Evolutionary conservation across 2,329 filamentous ascomycete species (phyloP).

Genomic region (Eutypa lata): DNA sequence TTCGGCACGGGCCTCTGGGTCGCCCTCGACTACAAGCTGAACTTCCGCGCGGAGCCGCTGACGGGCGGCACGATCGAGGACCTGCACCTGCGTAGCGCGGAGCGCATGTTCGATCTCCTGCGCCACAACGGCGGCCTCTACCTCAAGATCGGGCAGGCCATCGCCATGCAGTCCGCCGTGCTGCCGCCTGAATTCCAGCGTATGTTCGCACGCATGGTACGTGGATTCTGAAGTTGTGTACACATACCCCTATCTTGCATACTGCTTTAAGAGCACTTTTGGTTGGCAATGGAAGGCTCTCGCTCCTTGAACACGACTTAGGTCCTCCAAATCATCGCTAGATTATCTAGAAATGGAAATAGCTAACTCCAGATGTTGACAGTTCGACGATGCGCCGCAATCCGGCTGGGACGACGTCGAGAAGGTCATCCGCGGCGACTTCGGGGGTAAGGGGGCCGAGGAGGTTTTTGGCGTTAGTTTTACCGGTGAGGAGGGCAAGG

Average conservation of each 20-base stretch:
- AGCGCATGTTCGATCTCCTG: conserved; percentile 77
- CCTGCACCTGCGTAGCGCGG: conserved; percentile 79
- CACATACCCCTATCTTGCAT: too few species aligned
- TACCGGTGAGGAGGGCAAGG: conserved; percentile 63
- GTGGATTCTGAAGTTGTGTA: too few species aligned
- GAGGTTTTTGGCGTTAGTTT: conserved; percentile 93
- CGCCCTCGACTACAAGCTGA: conserved; percentile 92
- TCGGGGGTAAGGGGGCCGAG: conserved; percentile 76
- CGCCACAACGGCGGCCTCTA: conserved; percentile 88
- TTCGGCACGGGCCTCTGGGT: conserved; percentile 77
- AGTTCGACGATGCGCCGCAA: conserved; percentile 97
- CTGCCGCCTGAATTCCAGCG: conserved; percentile 91
- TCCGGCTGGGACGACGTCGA: conserved; percentile 85
- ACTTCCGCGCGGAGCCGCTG: conserved; percentile 79
- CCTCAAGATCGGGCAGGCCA: conserved; percentile 95
- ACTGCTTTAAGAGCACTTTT: too few species aligned
- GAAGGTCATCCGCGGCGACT: conserved; percentile 82
- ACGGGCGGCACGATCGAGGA: conserved; percentile 71
- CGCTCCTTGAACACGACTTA: too few species aligned
- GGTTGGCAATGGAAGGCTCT: too few species aligned
- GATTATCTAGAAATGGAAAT: too few species aligned
- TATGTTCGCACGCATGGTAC: conserved; percentile 94
- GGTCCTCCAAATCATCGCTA: too few species aligned
- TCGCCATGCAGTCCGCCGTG: conserved; percentile 96
- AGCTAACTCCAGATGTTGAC: too few species aligned